Base-by-base conservation (phyloP, 1,284 basidiomycete species). In the Leccinum subfulvum region DNA sequence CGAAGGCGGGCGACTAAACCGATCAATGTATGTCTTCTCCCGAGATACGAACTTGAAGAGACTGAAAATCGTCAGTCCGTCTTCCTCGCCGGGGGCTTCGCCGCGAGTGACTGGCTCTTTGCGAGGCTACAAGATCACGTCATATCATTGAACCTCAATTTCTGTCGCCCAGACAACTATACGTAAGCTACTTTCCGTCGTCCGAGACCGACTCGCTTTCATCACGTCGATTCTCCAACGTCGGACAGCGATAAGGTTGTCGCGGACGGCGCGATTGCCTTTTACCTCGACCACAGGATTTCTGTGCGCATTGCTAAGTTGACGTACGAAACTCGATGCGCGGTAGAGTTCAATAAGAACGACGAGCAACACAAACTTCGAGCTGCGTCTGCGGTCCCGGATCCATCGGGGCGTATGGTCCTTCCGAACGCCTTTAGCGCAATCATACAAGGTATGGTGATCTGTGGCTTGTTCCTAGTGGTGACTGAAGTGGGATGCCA, bases 81-180 rank as follows among this genome's bases (percentile, higher is more conserved):
- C 33, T 78, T 80, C 58, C 72, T 81, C 13, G 75, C 79, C 2
- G 79, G 79, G 1, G 77, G 78, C 26, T 80, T 80, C 51, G 77
- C 79, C 1, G 77, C 76, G 3, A 80, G 70, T 21, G 73, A 78
- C 39, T 80, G 74, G 73, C 68, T 80, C 4, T 77, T 75, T 53
- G 64, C 66, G 2, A 65, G 57, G 33, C 60, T 80, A 13, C 69
- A 75, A 49, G 62, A 61, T 0, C 64, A 69, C 11, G 66, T 80
- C 13, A 61, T 58, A 6, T 60, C 70, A 41, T 11, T 78, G 67
- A 71, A 71, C 1, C 58, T 82, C 49, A 66, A 65, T 2, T 71
- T 84, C 37, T 75, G 74, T 63, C 76, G 82, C 3, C 82, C 81
- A 11, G 81, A 84, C 55, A 77, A 72, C 26, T 78, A 81, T 61